A percentile compares a stretch with the other conserved stretches of the same genome.
Evolutionary conservation across 257 asterid genomes (phyloP).

Genomic region (Plantago ovata): DNA sequence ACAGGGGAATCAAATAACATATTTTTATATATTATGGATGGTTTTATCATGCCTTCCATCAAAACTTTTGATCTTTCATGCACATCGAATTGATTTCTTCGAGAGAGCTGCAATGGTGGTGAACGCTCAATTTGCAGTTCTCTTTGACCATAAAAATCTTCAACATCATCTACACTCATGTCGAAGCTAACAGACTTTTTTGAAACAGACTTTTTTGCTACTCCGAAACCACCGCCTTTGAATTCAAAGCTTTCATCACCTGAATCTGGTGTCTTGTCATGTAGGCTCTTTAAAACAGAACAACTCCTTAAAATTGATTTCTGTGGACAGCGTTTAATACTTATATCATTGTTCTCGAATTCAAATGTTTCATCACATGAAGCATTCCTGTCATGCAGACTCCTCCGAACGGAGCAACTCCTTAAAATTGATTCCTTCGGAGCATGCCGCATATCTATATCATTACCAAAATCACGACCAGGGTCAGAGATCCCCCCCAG

Average conservation of each 20-base stretch:
- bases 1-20: constrained; percentile 24
- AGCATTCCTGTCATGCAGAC: constrained; percentile 1
- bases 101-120: constrained; percentile 34
- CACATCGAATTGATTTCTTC: constrained; percentile 31
- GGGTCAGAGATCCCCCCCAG: constrained; percentile 24
- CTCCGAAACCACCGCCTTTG: constrained; percentile 28
- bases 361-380: too few species aligned
- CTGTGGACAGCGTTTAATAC: not conserved
- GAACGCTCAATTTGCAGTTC: constrained; percentile 25
- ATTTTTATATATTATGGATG: constrained; percentile 30
- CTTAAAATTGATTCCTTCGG: too few species aligned
- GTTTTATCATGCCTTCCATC: constrained; percentile 20
- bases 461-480: constrained; percentile 32
- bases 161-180: constrained; percentile 31
- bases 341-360: too few species aligned
- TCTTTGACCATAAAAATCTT: constrained; percentile 26
- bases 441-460: constrained; percentile 29
- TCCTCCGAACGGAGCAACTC: constrained; percentile 13
- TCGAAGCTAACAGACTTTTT: constrained; percentile 31
- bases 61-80: constrained; percentile 24
- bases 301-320: constrained; percentile 46
- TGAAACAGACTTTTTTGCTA: constrained; percentile 25
- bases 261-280: constrained; percentile 32
- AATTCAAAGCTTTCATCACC: constrained; percentile 35
- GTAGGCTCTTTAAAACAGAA: constrained; percentile 37